These are phyloP conservation scores for Backusella tarrabulga DNA, from an alignment of 192 early-diverging fungal genomes.

Conservation along the genomic window DNA sequence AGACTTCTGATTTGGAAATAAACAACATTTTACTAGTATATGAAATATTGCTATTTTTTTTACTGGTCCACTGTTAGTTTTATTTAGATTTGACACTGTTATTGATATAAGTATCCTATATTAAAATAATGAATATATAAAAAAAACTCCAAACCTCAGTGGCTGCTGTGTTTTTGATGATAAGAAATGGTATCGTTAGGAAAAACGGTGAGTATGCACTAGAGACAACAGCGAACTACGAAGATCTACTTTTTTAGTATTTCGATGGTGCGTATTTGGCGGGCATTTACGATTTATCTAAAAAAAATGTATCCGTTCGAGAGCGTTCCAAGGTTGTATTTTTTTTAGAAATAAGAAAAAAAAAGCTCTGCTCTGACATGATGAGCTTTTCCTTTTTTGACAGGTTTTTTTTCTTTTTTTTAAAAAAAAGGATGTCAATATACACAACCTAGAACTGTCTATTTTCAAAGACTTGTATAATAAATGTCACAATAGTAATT, in stretches of 20 bases:
- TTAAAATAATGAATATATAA: not conserved
- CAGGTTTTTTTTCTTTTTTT: not conserved
- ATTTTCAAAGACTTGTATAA: not conserved
- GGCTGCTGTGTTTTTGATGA: not conserved
- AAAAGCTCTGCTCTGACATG: not conserved
- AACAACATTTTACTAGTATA: not conserved
- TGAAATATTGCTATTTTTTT: not conserved
- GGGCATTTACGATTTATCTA: not conserved
- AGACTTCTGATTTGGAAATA: constrained; percentile 4
- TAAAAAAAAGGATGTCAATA: not conserved
- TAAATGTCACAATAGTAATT: not conserved
- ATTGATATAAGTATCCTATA: not conserved
- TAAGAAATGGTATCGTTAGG: not conserved
- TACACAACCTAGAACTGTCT: not conserved
- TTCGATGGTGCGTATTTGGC: not conserved
- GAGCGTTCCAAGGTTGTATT: not conserved
- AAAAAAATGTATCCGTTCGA: not conserved
- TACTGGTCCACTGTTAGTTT: not conserved
- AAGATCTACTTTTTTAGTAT: not conserved
- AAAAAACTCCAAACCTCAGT: not conserved
- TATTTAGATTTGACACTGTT: not conserved
- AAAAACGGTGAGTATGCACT: not conserved
- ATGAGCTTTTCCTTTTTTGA: not conserved
- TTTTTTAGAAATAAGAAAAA: not conserved
- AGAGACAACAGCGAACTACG: not conserved